Evolutionary conservation across 805 yeast species (phyloP).

Genomic region (Pichia pseudocactophila): DNA sequence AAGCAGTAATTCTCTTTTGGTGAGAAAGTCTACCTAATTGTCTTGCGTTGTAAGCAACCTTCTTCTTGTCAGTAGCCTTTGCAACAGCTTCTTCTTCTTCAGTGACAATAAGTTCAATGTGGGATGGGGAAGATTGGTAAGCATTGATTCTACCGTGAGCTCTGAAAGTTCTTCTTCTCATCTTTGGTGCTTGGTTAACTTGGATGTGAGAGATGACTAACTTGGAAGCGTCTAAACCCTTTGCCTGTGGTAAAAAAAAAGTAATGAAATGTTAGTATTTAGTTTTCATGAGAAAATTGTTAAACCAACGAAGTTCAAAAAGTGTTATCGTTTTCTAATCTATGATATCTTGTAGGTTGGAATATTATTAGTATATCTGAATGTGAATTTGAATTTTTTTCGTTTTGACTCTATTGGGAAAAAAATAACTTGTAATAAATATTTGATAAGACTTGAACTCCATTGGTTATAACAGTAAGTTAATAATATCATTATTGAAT

Average conservation of each 20-base stretch:
- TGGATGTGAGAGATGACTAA: conserved; percentile 96
- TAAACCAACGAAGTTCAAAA: no score
- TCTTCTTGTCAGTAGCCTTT: conserved; percentile 56
- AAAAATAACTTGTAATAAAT: no score
- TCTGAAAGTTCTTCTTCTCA: conserved; percentile 99
- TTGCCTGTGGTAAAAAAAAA: conserved; percentile 39
- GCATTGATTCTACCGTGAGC: conserved; percentile 99
- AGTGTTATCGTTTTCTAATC: no score
- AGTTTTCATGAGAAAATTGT: neutral
- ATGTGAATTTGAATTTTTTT: no score
- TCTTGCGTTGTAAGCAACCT: conserved; percentile 75
- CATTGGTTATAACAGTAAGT: no score
- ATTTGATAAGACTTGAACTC: no score
- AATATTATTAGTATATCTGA: no score
- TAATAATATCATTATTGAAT: conserved; percentile 7
- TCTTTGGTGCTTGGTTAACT: conserved; percentile 99
- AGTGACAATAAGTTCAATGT: conserved; percentile 93
- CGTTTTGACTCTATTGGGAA: no score
- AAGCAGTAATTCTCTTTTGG: conserved; percentile 72
- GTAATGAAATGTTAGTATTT: conserved; percentile 15
- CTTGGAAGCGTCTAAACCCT: conserved; percentile 94
- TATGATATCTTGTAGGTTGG: no score
- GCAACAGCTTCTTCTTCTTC: conserved; percentile 92
- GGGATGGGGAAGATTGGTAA: conserved; percentile 98
- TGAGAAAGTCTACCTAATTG: conserved; percentile 87